A percentile compares a stretch with the other conserved stretches of the same genome.
Evolutionary conservation across 1,139 yeast genomes (phyloP).

Genomic region (Candida freyschussii): DNA sequence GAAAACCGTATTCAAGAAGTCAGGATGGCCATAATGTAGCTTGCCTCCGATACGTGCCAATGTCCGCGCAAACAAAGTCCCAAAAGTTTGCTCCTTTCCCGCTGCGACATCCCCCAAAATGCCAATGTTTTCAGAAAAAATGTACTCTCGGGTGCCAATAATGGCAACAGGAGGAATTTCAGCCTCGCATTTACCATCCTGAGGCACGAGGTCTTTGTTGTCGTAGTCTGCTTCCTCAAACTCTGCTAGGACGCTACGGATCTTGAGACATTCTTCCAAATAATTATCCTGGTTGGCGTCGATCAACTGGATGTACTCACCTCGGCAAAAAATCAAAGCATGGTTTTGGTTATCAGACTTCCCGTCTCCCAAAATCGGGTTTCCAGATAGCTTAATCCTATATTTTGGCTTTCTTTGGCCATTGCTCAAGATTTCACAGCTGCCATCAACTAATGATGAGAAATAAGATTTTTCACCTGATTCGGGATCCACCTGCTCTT

Average conservation of each 20-base stretch:
- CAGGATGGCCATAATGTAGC: slow-evolving; percentile 74
- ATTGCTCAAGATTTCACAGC: slow-evolving; percentile 59
- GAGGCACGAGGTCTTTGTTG: neutral
- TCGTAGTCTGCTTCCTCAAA: slow-evolving; percentile 55
- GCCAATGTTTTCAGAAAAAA: slow-evolving; percentile 71
- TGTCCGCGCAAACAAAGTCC: slow-evolving; percentile 69
- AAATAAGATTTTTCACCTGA: slow-evolving; percentile 62
- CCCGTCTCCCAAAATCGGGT: slow-evolving; percentile 76
- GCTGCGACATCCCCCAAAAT: slow-evolving; percentile 75
- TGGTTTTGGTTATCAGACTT: slow-evolving; percentile 75
- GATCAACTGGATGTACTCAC: slow-evolving; percentile 68
- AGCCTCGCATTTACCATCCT: slow-evolving; percentile 44
- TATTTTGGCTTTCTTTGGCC: slow-evolving; percentile 70
- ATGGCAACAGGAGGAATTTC: slow-evolving; percentile 58
- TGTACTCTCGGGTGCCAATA: slow-evolving; percentile 72
- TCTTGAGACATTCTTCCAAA: slow-evolving; percentile 69
- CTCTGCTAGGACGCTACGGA: slow-evolving; percentile 60
- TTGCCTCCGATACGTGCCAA: slow-evolving; percentile 71
- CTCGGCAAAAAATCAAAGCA: slow-evolving; percentile 65
- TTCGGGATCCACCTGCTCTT: slow-evolving; percentile 56
- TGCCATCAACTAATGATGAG: slow-evolving; percentile 70
- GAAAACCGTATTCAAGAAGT: slow-evolving; percentile 61
- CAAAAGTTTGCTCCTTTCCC: slow-evolving; percentile 73
- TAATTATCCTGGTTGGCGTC: slow-evolving; percentile 78
- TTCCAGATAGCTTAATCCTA: slow-evolving; percentile 66